Base-by-base conservation (phyloP, 2,329 filamentous ascomycete species). In the Colletotrichum lupini region DNA sequence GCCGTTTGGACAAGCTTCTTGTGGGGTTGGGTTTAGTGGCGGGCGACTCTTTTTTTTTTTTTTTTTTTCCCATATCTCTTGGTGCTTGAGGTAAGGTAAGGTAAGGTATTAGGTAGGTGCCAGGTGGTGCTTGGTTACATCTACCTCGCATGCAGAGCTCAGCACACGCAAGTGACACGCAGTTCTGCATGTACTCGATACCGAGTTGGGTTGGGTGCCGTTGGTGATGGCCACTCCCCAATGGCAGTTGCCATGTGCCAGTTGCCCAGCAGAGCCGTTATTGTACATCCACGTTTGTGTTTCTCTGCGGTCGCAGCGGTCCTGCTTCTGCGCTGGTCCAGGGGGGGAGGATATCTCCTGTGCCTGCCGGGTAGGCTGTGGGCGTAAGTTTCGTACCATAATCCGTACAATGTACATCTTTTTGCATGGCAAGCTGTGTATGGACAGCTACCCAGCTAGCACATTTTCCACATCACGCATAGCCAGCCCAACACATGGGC, bases 1-100 rank as follows among this genome's bases (percentile, higher is more conserved):
- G 68, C 66, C 55, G 67, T 70, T 70, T 73, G 59, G 70, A 73
- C 70, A 73, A 70, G 70, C 67, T 70, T 70, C 69, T 19, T 65
- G 70, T 73, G 67, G 67, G 66, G 69, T 52, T 42, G 30, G 26
- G 6, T 14, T 32, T 37, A 30, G 32, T 70, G 59, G 70, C 59
- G 53, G 53, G 22, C 11, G 42, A 46, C 28, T 32, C 19, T 11
- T 52, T 6, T 22, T 24, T 22, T 42, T 42, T 8, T 3, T 35
- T 35, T 42, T 42, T 5, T 12, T 12, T 9, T 9, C 5, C 26
- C 26, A 26, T 5, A 11, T 14, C 2, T 42, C 37, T 42, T 42
- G 37, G 37, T 42, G 37, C 37, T 42, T 19, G 37, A 42, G 37
- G 1, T 42, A 12, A 42, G 37, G 16, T 42, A 42, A 42, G 35